Base-by-base conservation (phyloP, 2,329 filamentous ascomycete species). In the Verticillium nonalfalfae region DNA sequence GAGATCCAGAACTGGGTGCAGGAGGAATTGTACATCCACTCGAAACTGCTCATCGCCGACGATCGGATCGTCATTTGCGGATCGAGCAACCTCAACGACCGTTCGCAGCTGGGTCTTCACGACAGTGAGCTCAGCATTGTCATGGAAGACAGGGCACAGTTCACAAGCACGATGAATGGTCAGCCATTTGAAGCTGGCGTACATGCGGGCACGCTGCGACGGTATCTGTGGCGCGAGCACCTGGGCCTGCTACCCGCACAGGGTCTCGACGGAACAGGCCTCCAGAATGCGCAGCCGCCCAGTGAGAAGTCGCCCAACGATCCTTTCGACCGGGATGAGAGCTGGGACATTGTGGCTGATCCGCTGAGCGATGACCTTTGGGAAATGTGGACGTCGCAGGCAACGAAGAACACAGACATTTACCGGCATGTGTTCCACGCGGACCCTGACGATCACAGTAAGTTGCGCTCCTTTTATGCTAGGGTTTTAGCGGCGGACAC, bases 21-120 rank as follows among this genome's bases (percentile, higher is more conserved):
- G 72, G 95, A 99, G 73, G 94, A 99, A 74, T 84, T 98, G 1
- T 99, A 99, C 73, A 89, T 98, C 57, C 95, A 99, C 73, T 90
- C 87, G 34, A 99, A 98, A 77, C 82, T 97, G 39, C 83, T 95
- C 66, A 94, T 97, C 67, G 90, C 89, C 1, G 93, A 98, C 71
- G 94, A 98, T 73, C 86, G 87, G 60, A 83, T 92, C 57, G 92
- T 90, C 1, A 86, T 97, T 59, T 95, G 92, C 71, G 92, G 92
- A 18, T 93, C 89, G 33, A 91, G 90, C 65, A 98, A 97, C 74
- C 82, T 97, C 68, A 98, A 97, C 73, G 94, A 98, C 72, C 89
- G 94, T 59, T 86, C 91, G 58, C 93, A 97, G 74, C 78, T 95
- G 5, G 94, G 94, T 14, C 85, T 89, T 67, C 94, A 97, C 74